A percentile compares a stretch with the other conserved stretches of the same genome.
These are phyloP conservation scores for Plasmodium adleri DNA, from an alignment of 169 alveolate genomes.

Conservation along the genomic window DNA sequence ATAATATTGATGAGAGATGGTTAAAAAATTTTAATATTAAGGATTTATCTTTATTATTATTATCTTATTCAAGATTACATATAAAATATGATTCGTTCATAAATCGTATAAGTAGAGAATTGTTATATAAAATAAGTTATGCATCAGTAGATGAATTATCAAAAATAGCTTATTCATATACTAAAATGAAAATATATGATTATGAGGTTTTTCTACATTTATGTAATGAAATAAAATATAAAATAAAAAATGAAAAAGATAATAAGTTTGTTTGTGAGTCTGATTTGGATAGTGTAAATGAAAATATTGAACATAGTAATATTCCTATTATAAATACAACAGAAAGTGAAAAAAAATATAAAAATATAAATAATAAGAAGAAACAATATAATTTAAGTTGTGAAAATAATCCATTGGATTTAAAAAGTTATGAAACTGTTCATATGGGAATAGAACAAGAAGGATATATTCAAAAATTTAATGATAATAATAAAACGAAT, in stretches of 20 bases:
- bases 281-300: not conserved
- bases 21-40: constrained; percentile 74
- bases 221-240: constrained; percentile 67
- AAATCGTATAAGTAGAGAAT: constrained; percentile 74
- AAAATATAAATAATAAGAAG: not conserved
- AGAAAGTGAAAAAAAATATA: not conserved
- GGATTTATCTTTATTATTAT: constrained; percentile 54
- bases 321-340: too few species aligned
- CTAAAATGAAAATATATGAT: constrained; percentile 73
- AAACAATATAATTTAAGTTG: not conserved
- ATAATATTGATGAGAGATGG: constrained; percentile 73
- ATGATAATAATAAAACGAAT: not conserved
- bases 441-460: not conserved
- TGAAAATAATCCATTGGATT: not conserved
- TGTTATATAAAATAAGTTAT: constrained; percentile 69
- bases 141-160: constrained; percentile 52
- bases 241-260: constrained; percentile 14
- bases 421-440: not conserved
- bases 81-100: constrained; percentile 58
- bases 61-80: constrained; percentile 65
- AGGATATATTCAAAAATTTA: not conserved
- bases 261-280: not conserved
- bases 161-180: constrained; percentile 67
- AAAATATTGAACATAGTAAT: not conserved
- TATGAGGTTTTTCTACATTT: constrained; percentile 76